Evolutionary conservation across 306 rosid genomes (phyloP).

Genomic region (Acacia crassicarpa): DNA sequence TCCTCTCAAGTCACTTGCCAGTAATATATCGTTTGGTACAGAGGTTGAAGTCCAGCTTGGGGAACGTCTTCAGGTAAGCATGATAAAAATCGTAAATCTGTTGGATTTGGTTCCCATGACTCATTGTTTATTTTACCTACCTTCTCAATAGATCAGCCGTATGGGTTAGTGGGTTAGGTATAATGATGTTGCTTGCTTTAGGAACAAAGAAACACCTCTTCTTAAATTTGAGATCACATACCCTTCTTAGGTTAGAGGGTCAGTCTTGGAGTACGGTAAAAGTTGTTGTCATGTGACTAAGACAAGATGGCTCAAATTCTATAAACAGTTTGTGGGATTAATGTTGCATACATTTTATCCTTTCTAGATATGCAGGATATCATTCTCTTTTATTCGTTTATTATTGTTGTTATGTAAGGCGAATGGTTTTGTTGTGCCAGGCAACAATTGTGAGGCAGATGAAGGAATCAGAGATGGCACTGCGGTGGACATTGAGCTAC

Average conservation of each 20-base stretch:
- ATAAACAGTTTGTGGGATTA: too few relatives aligned
- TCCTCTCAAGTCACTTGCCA: conserved; percentile 88
- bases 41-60: conserved; percentile 97
- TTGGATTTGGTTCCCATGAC: neutral
- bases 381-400: neutral
- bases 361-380: too few relatives aligned
- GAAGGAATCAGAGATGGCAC: conserved; percentile 96
- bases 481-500: conserved; percentile 92
- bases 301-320: too few relatives aligned
- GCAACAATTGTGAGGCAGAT: conserved; percentile 86
- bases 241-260: too few relatives aligned
- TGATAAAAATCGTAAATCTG: conserved; percentile 21
- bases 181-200: too few relatives aligned
- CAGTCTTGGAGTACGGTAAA: too few relatives aligned
- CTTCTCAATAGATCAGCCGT: neutral
- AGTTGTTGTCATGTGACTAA: too few relatives aligned
- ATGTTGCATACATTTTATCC: too few relatives aligned
- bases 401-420: neutral
- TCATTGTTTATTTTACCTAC: neutral
- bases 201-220: too few relatives aligned
- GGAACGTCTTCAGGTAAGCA: conserved; percentile 82
- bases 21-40: conserved; percentile 86
- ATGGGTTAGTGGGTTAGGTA: neutral
- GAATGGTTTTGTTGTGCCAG: conserved; percentile 32
- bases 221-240: too few relatives aligned